A percentile compares a stretch with the other conserved stretches of the same genome.
These are phyloP conservation scores for Nidula niveotomentosa DNA, from an alignment of 1,284 basidiomycete genomes.

Conservation along the genomic window DNA sequence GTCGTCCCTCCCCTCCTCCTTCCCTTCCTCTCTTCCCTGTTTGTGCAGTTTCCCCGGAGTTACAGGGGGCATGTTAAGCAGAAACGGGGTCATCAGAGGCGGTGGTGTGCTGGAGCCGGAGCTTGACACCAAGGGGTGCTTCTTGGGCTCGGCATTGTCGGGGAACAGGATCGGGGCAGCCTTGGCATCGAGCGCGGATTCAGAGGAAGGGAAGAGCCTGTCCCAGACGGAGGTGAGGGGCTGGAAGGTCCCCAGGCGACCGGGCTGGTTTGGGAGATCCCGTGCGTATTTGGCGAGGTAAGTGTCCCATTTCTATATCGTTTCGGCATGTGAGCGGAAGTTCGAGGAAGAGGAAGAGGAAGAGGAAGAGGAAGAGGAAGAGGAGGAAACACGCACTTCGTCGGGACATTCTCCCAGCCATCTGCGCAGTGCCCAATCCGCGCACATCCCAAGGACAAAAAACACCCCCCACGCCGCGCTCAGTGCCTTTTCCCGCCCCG, in stretches of 20 bases:
- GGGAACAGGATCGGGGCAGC: slow-evolving; percentile 22
- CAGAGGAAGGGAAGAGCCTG: slow-evolving; percentile 32
- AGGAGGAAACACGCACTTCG: slow-evolving; percentile 39
- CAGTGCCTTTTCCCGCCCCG: slow-evolving; percentile 52
- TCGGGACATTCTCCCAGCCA: slow-evolving; percentile 68
- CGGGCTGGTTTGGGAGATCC: slow-evolving; percentile 40
- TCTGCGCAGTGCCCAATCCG: slow-evolving; percentile 54
- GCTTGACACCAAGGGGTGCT: slow-evolving; percentile 7
- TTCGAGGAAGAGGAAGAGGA: background rate
- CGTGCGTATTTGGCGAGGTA: slow-evolving; percentile 61
- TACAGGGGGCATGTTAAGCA: no score
- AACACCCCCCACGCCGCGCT: slow-evolving; percentile 58
- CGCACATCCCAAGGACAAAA: slow-evolving; percentile 39
- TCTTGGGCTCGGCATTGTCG: slow-evolving; percentile 16
- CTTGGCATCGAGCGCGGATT: slow-evolving; percentile 1
- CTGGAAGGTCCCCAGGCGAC: slow-evolving; percentile 44
- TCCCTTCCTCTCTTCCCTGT: no score
- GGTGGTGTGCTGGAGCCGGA: no score
- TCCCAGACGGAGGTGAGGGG: slow-evolving; percentile 55
- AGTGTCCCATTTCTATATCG: slow-evolving; percentile 61
- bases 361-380: background rate
- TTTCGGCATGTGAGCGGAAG: background rate
- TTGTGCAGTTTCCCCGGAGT: no score
- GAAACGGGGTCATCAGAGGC: no score
- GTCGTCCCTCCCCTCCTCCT: no score